Conservation (phyloP, 345 rosid species). For the Lepidium sativum region DNA sequence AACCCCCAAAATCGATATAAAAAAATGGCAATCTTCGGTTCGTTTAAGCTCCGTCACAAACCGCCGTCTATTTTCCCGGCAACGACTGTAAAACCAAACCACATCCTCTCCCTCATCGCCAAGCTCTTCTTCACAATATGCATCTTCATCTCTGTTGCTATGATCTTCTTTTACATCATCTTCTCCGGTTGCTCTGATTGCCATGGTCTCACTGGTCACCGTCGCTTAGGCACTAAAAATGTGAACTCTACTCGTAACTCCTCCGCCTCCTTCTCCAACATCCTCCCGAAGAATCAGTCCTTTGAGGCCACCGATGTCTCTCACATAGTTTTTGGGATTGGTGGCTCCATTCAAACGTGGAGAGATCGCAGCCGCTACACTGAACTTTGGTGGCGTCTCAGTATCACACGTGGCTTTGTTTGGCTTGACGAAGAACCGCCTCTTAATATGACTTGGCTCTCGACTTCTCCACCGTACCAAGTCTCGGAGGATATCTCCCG, state of each 20-base stretch:
- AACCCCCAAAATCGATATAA: neutral
- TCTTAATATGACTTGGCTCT: slow-evolving; percentile 33
- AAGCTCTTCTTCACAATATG: slow-evolving; percentile 37
- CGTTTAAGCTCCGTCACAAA: slow-evolving; percentile 20
- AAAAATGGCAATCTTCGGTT: slow-evolving; percentile 22
- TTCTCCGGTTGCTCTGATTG: slow-evolving; percentile 26
- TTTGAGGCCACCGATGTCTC: slow-evolving; percentile 37
- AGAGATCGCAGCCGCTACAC: slow-evolving; percentile 45
- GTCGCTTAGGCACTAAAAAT: slow-evolving; percentile 35
- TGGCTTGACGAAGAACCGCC: slow-evolving; percentile 73
- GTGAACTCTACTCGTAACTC: slow-evolving; percentile 32
- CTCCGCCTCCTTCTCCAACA: neutral
- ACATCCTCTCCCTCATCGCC: slow-evolving; percentile 29
- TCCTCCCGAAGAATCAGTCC: neutral
- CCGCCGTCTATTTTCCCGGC: slow-evolving; percentile 25
- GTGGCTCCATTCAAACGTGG: slow-evolving; percentile 86
- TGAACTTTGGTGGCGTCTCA: slow-evolving; percentile 79
- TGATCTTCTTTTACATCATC: slow-evolving; percentile 35
- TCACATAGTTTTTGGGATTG: slow-evolving; percentile 66
- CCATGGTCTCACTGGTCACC: slow-evolving; percentile 12
- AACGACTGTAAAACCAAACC: slow-evolving; percentile 18
- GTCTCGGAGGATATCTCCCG: slow-evolving; percentile 59
- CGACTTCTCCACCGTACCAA: slow-evolving; percentile 46
- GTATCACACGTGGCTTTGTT: slow-evolving; percentile 59
- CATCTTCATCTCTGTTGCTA: slow-evolving; percentile 36